Evolutionary conservation across 148 eudicot species (phyloP), one percentile per base, ranked within the genome.

Genomic region (Amaranthus hypochondriacus): DNA sequence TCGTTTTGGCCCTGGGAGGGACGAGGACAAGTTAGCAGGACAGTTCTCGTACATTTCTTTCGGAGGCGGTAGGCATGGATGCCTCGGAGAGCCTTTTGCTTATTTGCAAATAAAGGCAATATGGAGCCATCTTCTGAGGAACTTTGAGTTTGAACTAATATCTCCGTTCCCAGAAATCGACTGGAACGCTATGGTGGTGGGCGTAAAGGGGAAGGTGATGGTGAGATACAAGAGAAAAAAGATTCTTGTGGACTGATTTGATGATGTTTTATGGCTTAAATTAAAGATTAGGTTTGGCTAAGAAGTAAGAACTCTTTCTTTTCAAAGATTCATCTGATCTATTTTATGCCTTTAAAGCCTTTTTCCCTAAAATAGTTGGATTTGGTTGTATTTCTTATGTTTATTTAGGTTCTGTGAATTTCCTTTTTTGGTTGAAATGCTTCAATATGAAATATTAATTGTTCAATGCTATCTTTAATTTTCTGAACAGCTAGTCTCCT

Each of bases 161-260:
- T 94, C 98, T 43, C 98, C 98, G 6, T 94, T 94, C 65, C 98
- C 98, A 0, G 98, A 91, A 86, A 89, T 85, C n/a, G 97, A 94
- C 59, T 94, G 98, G 98, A 94, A 94, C 70, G 83, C 83, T 57
- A 80, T 80, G 83, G 83, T 80, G 21, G 83, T 80, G 46, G 83
- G 83, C 15, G 83, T 80, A 8, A 80, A 80, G 56, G 83, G 83
- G 53, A 76, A 80, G 76, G 83, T 80, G 73, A 80, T 80, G 83
- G 83, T 80, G 18, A 71, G 79, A 57, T 80, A 80, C 79, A 80
- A 80, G 79, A 79, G 83, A 66, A 75, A 76, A 53, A 80, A 71
- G 74, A 75, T 84, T 56, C 15, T 58, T 44, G 63, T 75, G 0
- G 56, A 68, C 42, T 78, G 75, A 83, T 49, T 58, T n/a, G 51